phyloP scores from a whole-genome alignment of 2,329 filamentous ascomycete species.

The Neocucurbitaria cava region DNA sequence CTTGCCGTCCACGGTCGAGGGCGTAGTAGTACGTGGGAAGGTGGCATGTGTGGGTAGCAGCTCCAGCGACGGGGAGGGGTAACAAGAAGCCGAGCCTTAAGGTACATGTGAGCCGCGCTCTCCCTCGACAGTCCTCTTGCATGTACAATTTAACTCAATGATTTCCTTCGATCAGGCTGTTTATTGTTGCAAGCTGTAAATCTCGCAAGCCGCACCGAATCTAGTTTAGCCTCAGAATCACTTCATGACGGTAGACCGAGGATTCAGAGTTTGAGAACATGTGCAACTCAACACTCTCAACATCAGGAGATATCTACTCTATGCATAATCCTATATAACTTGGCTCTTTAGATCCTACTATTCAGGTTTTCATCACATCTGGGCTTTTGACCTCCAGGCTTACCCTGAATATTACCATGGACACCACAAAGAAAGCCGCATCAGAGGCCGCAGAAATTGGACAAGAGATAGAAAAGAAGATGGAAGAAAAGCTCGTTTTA shows the following conservation, averaged over 20 bases:
- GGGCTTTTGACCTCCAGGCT: not conserved
- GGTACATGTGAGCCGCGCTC: not conserved
- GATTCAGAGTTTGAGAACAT: constrained; percentile 1
- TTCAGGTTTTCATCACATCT: not conserved
- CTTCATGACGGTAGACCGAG: not conserved
- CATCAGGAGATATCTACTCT: not conserved
- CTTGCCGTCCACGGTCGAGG: too few species aligned
- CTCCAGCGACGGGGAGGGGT: constrained; percentile 29
- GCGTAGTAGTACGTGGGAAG: too few species aligned
- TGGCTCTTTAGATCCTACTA: too few species aligned
- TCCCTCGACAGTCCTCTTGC: too few species aligned
- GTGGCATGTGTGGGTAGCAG: constrained; percentile 34
- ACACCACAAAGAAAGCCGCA: constrained; percentile 26
- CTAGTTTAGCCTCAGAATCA: constrained; percentile 13
- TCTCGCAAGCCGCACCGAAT: constrained; percentile 21
- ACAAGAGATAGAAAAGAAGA: constrained; percentile 38
- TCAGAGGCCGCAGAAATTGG: constrained; percentile 22
- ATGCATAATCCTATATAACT: not conserved
- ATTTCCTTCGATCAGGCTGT: too few species aligned
- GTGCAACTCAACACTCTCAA: constrained; percentile 2
- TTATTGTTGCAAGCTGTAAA: not conserved
- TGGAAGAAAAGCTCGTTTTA: constrained; percentile 58
- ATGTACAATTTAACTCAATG: too few species aligned
- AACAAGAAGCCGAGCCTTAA: constrained; percentile 12
- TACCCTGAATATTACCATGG: constrained; percentile 22